Evolutionary conservation across 1,284 basidiomycete genomes (phyloP), one percentile per base, ranked within the genome.

Genomic region (Cutaneotrichosporon sp.): DNA sequence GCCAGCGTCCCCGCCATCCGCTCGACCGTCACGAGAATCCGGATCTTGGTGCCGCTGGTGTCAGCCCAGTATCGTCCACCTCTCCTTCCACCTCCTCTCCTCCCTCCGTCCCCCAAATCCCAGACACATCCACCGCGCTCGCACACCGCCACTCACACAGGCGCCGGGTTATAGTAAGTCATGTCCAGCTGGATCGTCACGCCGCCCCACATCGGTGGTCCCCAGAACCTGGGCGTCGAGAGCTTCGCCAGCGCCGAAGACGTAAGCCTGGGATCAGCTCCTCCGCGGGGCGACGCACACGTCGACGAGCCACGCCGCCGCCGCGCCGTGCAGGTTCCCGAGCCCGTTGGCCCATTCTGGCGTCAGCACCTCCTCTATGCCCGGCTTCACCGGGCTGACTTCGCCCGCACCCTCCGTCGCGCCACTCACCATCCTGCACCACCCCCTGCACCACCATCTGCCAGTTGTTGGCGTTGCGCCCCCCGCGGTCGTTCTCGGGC

Each of bases 211-310:
- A 74, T 72, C 2, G 74, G 76, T 38, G 64, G 62, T 29, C 71
- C 74, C 76, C 76, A 78, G 62, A 75, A 78, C 13, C 56, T 69
- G 2, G 70, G 68, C 10, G 73, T 72, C n/a, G 60, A 58, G 6
- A 75, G 58, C 1, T 58, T 25, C 22, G 42, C 57, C 27, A 64
- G 36, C 13, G 57, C 65, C 1, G 33, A 45, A 3, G 55, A 57
- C 3, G 55, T 57, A 20, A 46, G 16, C 9, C 55, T 57, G 55
- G 20, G 11, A 31, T 34, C 42, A 47, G 33, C 11, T 13, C 5
- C 8, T n/a, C 27, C 25, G 3, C 25, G n/a, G n/a, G 13, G 18
- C 31, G 18, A 22, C 46, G 27, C 29, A 57, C 55, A 34, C 67
- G 60, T 78, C 76, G 14, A 78, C 67, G 29, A 78, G 58, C 71